Evolutionary conservation across 2,329 filamentous ascomycete species (phyloP).

Genomic region (Grosmannia huntii): DNA sequence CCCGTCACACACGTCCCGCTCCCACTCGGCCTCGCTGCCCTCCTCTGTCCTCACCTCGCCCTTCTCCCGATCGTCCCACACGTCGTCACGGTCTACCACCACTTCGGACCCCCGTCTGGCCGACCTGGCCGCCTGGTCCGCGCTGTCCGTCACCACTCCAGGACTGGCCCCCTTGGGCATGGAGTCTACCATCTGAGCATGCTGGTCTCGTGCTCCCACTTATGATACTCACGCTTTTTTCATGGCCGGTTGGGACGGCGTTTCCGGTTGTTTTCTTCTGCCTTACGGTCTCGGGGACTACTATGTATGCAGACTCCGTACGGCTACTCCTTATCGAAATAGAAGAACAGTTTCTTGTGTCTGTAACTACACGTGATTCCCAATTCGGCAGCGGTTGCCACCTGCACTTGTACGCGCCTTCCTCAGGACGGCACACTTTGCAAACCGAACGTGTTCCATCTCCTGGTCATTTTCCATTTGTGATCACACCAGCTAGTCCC

Average conservation of each 20-base stretch:
- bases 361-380: too few species aligned
- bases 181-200: conserved; percentile 8
- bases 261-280: conserved; percentile 17
- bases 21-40: background rate
- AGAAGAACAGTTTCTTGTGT: too few species aligned
- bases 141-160: conserved; percentile 1
- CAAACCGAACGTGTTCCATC: too few species aligned
- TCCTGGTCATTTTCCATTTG: too few species aligned
- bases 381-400: too few species aligned
- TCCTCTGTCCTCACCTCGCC: background rate
- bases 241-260: conserved; percentile 23
- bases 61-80: background rate
- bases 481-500: too few species aligned
- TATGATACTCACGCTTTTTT: background rate
- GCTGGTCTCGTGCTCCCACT: background rate
- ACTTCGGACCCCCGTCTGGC: conserved; percentile 4
- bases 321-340: too few species aligned
- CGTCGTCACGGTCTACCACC: background rate
- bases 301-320: too few species aligned
- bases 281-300: background rate
- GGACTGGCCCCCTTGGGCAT: conserved; percentile 9
- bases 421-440: too few species aligned
- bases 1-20: background rate
- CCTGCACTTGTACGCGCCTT: too few species aligned
- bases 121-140: conserved; percentile 8